Percentiles rank a stretch among this genome's conserved stretches.
Evolutionary conservation across 1,139 yeast genomes (phyloP).

Genomic region (Wickerhamomyces sp.): DNA sequence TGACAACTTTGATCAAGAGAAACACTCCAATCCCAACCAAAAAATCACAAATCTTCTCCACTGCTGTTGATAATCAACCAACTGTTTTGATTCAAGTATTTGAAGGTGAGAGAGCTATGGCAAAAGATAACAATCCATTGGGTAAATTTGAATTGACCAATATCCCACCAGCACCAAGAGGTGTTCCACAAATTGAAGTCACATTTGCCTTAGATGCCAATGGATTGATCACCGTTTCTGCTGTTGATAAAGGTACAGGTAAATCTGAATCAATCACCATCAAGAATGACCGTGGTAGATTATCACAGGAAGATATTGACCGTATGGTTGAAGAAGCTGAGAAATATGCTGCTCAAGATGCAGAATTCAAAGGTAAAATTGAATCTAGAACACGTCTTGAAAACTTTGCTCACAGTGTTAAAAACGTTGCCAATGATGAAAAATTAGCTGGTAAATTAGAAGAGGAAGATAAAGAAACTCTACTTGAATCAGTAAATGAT

Average conservation of each 20-base stretch:
- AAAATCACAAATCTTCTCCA: conserved; percentile 87
- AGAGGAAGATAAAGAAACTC: conserved; percentile 88
- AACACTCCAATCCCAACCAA: conserved; percentile 92
- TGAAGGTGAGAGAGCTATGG: conserved; percentile 93
- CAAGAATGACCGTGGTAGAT: conserved; percentile 96
- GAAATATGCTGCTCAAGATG: conserved; percentile 84
- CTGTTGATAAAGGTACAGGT: conserved; percentile 94
- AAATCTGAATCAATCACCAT: conserved; percentile 91
- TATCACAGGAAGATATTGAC: conserved; percentile 85
- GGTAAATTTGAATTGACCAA: conserved; percentile 93
- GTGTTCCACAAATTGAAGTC: conserved; percentile 94
- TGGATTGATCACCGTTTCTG: conserved; percentile 91
- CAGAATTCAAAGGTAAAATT: conserved; percentile 72
- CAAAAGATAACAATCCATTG: conserved; percentile 90
- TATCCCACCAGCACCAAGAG: conserved; percentile 95
- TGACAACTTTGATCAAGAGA: conserved; percentile 88
- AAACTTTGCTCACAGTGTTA: conserved; percentile 81
- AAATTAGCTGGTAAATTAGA: conserved; percentile 71
- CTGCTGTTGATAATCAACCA: conserved; percentile 92
- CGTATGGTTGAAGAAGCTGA: conserved; percentile 95
- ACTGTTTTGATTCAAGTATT: conserved; percentile 89
- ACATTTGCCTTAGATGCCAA: conserved; percentile 90
- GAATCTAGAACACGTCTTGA: conserved; percentile 86
- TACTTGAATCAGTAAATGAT: conserved; percentile 85
- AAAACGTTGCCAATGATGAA: conserved; percentile 67